Conservation (phyloP, 345 rosid genomes). For the Gossypium stocksii region DNA sequence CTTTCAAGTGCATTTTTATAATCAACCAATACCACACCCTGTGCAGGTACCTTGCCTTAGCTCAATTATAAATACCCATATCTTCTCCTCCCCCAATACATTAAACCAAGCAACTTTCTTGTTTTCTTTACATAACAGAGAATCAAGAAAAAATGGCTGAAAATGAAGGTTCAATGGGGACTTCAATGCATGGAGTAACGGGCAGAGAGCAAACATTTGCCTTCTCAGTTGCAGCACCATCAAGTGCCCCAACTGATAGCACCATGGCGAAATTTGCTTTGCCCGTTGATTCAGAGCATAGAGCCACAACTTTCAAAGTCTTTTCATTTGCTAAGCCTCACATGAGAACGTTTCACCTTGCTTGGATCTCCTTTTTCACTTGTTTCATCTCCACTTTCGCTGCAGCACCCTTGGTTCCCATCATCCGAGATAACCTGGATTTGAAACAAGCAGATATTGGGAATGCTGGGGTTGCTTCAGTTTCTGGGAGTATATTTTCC, state of each 20-base stretch:
- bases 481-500: constrained; percentile 75
- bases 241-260: constrained; percentile 41
- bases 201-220: constrained; percentile 59
- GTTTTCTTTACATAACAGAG: not conserved
- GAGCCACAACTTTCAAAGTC: constrained; percentile 57
- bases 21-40: not conserved
- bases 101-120: not conserved
- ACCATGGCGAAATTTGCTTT: constrained; percentile 51
- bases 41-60: not conserved
- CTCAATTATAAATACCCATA: not conserved
- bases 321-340: constrained; percentile 74
- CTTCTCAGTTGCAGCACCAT: constrained; percentile 37
- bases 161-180: constrained; percentile 40
- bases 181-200: constrained; percentile 63
- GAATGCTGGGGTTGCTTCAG: constrained; percentile 83
- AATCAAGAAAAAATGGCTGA: constrained; percentile 32
- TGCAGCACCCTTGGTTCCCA: constrained; percentile 76
- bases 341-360: constrained; percentile 81
- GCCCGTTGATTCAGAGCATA: constrained; percentile 83
- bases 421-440: constrained; percentile 76
- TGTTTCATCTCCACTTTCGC: constrained; percentile 88
- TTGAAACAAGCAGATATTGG: constrained; percentile 61
- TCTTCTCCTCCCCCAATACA: not conserved
- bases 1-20: not conserved
- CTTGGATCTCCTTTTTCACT: constrained; percentile 88